A percentile compares a stretch with the other conserved stretches of the same genome.
Evolutionary conservation across 768 basidiomycete species (phyloP).

Genomic region (Leccinum obscurum): DNA sequence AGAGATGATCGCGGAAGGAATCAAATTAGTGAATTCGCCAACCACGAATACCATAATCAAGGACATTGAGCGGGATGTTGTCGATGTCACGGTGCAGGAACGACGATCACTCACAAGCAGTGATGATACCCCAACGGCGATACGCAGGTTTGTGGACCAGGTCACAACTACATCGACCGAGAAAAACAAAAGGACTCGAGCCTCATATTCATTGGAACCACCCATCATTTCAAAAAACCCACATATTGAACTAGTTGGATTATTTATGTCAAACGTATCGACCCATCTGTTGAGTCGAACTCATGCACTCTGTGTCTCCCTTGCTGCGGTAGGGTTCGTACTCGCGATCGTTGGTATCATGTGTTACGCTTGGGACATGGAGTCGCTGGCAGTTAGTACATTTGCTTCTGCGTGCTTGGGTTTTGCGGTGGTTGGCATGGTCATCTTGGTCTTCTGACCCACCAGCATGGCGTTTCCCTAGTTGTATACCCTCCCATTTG

Average conservation of each 20-base stretch:
- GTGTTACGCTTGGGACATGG: constrained; percentile 50
- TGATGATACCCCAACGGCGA: neutral
- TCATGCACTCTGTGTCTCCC: constrained; percentile 48
- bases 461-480: neutral
- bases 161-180: neutral
- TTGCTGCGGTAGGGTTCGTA: constrained; percentile 49
- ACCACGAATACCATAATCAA: constrained; percentile 8
- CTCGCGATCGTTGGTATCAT: constrained; percentile 51
- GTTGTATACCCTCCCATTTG: neutral
- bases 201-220: constrained; percentile 20
- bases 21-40: constrained; percentile 26
- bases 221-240: constrained; percentile 46
- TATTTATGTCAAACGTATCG: constrained; percentile 41
- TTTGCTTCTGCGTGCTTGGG: constrained; percentile 43
- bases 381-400: constrained; percentile 46
- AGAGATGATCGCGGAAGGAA: constrained; percentile 40
- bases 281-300: constrained; percentile 48
- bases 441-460: constrained; percentile 13
- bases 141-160: neutral
- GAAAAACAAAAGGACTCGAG: neutral
- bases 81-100: neutral
- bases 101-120: constrained; percentile 1
- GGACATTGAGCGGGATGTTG: constrained; percentile 16
- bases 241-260: constrained; percentile 52
- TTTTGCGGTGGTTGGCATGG: constrained; percentile 31